Base-by-base conservation (phyloP, 192 early-diverging fungal genomes). In the Allomyces arbusculus region DNA sequence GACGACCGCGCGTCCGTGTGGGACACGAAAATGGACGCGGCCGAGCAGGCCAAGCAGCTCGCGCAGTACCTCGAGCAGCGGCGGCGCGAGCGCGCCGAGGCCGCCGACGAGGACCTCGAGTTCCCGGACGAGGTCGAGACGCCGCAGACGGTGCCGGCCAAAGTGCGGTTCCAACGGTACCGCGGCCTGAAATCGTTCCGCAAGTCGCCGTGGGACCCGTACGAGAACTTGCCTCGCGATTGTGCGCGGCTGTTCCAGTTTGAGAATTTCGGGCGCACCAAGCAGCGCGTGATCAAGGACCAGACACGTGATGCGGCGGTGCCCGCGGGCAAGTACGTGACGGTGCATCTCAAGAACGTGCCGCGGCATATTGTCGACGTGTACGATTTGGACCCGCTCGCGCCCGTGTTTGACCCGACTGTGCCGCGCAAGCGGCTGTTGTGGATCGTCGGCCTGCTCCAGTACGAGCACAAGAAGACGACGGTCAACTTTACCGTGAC, bases 71-170 rank as follows among this genome's bases (percentile, higher is more conserved):
- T 90, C 26, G 77, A 77, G 44, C 73, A 76, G 45, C 85, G 89
- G 66, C 73, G 84, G 65, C 73, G 81, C 62, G 76, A 80, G 64
- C 84, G 80, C n/a, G 70, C 69, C 58, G 61, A 62, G 55, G 68
- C 71, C 64, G 69, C 79, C 69, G 74, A 79, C 62, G 85, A 90
- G 45, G 87, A 99, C 69, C 67, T 78, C 63, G 81, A 92, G 69
- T 96, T 95, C 77, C 95, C 95, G 9, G 95, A 99, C 72, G 95
- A 99, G 74, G 84, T 96, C 24, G 92, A 99, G 65, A 96, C 95
- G 25, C 95, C 95, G 0, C 78, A 85, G 69, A 86, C 93, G 68
- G 71, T 86, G 23, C 71, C 89, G 3, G 92, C 95, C 11, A 80
- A 89, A 43, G 74, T 82, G 55, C 82, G 95, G 68, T 99, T 99